These are phyloP conservation scores for Geum urbanum DNA, from an alignment of 306 rosid genomes.

Conservation along the genomic window DNA sequence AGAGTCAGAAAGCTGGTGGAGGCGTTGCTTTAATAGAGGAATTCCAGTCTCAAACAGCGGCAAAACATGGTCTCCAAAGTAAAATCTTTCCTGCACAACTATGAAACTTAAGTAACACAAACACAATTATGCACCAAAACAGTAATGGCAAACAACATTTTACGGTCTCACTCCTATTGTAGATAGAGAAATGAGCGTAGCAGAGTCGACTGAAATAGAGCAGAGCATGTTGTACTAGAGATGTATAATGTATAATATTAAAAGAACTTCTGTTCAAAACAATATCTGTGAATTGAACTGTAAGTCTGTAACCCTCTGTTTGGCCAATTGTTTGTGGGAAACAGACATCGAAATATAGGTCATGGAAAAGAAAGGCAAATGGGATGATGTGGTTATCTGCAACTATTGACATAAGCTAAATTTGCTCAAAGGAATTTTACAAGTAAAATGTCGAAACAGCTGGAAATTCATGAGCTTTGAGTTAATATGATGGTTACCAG, in stretches of 20 bases:
- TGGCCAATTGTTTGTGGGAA: neutral
- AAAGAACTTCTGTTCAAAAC: neutral
- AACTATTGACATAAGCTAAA: neutral
- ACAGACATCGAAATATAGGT: neutral
- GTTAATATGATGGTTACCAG: neutral
- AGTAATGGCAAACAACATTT: neutral
- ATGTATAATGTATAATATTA: neutral
- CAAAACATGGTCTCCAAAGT: constrained; percentile 91
- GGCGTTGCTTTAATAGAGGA: constrained; percentile 82
- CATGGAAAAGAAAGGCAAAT: neutral
- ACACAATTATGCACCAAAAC: neutral
- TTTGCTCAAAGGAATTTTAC: neutral
- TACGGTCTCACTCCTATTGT: neutral
- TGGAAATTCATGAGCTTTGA: neutral
- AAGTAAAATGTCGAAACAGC: neutral
- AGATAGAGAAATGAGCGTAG: neutral
- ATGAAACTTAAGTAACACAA: neutral
- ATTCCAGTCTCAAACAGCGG: constrained; percentile 97
- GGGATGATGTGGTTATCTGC: neutral
- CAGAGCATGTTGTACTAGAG: neutral
- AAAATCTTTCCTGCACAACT: constrained; percentile 81
- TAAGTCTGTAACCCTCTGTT: neutral
- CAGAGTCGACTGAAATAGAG: neutral
- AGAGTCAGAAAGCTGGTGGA: constrained; percentile 75
- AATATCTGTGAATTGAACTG: neutral